Base-by-base conservation (phyloP, 2,329 filamentous ascomycete genomes). In the Gnomoniopsis smithogilvyi region DNA sequence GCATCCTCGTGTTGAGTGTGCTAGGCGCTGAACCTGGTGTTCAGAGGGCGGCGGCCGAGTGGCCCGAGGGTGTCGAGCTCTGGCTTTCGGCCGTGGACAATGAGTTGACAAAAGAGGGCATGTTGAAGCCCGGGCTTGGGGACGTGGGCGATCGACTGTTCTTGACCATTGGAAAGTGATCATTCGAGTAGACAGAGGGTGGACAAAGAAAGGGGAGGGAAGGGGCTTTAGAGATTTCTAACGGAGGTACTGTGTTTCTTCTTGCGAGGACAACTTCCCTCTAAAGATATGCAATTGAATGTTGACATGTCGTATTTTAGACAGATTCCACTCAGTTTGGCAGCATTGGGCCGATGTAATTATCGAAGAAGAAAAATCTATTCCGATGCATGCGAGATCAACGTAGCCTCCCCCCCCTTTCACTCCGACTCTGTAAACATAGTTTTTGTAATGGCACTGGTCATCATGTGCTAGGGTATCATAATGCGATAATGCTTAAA, bases 121-220 rank as follows among this genome's bases (percentile, higher is more conserved):
- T 97, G 92, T 87, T 97, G 64, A 90, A 89, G 77, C 93, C 93
- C 0, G 94, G 94, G 0, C 69, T 97, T 64, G 94, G 93, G 1
- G 94, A 97, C 75, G 87, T 97, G 59, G 94, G 94, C 1, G 94
- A 98, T 75, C 80, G 94, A 52, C 73, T 98, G 74, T 97, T 94
- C 74, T 77, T 96, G 76, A 96, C 93, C 0, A 83, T 94, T 72
- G 93, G 92, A 22, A 96, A 96, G 73, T 96, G 15, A 46, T n/a
- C 4, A 11, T 10, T 46, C 8, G 6, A 46, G 15, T 11, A n/a
- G 14, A 19, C 6, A 70, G 56, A 58, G 34, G 7, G 46, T 48
- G 8, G 17, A 15, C n/a, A 15, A n/a, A n/a, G 12, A n/a, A n/a
- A 12, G 38, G 8, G 34, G 34, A 10, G 34, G 34, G 34, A 38